Conservation (phyloP, 1,284 basidiomycete genomes). For the Malassezia dermatis region DNA sequence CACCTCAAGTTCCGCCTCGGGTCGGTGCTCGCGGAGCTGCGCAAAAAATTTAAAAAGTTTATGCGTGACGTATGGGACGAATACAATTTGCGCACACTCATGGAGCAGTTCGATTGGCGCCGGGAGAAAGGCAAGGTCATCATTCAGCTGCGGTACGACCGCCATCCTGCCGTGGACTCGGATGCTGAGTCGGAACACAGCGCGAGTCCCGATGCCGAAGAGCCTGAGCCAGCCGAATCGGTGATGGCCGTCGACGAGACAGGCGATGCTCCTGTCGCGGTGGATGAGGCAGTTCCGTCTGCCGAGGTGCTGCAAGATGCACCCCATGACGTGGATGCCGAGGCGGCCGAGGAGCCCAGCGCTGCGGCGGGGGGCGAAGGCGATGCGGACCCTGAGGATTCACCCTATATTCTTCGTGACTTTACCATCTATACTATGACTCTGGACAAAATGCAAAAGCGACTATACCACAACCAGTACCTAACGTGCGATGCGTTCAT, state of each 20-base stretch:
- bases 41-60: constrained; percentile 85
- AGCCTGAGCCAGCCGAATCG: background rate
- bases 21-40: constrained; percentile 75
- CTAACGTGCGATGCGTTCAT: constrained; percentile 78
- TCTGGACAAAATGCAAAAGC: constrained; percentile 77
- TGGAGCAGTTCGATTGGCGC: constrained; percentile 39
- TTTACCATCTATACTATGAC: constrained; percentile 43
- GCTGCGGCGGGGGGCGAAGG: background rate
- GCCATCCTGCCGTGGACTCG: constrained; percentile 26
- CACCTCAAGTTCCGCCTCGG: constrained; percentile 77
- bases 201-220: background rate
- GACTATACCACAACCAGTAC: constrained; percentile 77
- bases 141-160: constrained; percentile 62
- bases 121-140: constrained; percentile 35
- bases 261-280: background rate
- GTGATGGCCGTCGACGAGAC: background rate
- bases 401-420: constrained; percentile 23
- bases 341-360: background rate
- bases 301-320: background rate
- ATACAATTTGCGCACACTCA: constrained; percentile 47
- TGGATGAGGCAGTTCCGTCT: background rate
- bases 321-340: background rate
- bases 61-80: constrained; percentile 61
- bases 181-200: background rate
- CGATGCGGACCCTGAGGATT: constrained; percentile 5